Conservation (phyloP, 108 stramenopile species). For the Skeletonema grethae region DNA sequence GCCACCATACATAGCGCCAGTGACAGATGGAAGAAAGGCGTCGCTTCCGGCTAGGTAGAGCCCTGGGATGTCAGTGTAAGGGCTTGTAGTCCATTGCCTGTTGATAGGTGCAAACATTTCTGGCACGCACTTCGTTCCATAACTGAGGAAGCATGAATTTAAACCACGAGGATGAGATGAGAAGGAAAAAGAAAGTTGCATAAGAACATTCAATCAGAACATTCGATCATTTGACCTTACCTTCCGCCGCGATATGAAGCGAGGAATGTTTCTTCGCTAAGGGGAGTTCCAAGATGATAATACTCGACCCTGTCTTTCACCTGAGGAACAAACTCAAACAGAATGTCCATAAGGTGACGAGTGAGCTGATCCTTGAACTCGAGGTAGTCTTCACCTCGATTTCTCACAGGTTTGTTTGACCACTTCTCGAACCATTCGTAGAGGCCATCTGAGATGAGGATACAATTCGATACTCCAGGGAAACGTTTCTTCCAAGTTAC, state of each 20-base stretch:
- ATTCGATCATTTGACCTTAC: not conserved
- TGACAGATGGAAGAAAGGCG: slow-evolving; percentile 44
- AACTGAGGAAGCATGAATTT: not conserved
- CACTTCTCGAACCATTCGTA: slow-evolving; percentile 43
- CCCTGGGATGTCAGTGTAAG: slow-evolving; percentile 37
- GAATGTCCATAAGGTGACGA: slow-evolving; percentile 40
- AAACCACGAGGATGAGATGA: not conserved
- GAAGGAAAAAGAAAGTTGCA: not conserved
- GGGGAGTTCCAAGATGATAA: slow-evolving; percentile 42
- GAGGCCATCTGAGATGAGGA: slow-evolving; percentile 44
- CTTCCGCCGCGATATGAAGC: slow-evolving; percentile 40
- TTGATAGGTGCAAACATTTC: slow-evolving; percentile 46
- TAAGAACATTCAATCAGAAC: not conserved
- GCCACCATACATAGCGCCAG: slow-evolving; percentile 53
- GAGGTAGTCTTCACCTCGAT: slow-evolving; percentile 47
- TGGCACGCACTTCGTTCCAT: slow-evolving; percentile 42
- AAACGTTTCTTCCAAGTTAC: slow-evolving; percentile 50
- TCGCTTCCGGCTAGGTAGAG: slow-evolving; percentile 49
- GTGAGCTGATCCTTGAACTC: slow-evolving; percentile 48
- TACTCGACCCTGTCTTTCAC: slow-evolving; percentile 46
- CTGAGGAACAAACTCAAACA: slow-evolving; percentile 44
- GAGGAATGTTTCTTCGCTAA: slow-evolving; percentile 38
- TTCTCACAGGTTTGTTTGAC: slow-evolving; percentile 27
- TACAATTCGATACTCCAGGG: slow-evolving; percentile 44
- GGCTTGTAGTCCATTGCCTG: slow-evolving; percentile 44